A percentile compares a stretch with the other conserved stretches of the same genome.
phyloP scores from a whole-genome alignment of 768 basidiomycete species.

The Solioccasus polychromus region DNA sequence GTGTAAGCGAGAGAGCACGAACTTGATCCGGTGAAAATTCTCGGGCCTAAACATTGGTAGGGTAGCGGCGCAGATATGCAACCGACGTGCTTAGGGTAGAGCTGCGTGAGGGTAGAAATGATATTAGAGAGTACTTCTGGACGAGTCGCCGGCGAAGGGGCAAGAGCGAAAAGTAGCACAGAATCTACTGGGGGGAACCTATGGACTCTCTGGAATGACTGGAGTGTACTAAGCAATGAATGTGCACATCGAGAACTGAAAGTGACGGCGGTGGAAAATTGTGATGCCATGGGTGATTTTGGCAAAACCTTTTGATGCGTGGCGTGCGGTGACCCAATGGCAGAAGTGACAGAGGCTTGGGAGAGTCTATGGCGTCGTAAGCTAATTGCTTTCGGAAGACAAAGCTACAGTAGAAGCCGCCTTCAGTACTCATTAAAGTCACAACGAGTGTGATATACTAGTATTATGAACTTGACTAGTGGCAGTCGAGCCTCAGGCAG shows the following conservation, averaged over 20 bases:
- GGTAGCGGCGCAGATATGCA: slow-evolving; percentile 58
- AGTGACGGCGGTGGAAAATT: slow-evolving; percentile 15
- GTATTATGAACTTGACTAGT: no score
- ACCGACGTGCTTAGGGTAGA: slow-evolving; percentile 47
- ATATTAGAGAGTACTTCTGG: slow-evolving; percentile 34
- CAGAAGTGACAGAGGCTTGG: no score
- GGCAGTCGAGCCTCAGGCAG: no score
- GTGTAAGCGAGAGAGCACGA: slow-evolving; percentile 63
- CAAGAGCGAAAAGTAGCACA: slow-evolving; percentile 24
- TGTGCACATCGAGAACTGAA: slow-evolving; percentile 17
- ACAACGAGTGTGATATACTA: no score
- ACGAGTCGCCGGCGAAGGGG: slow-evolving; percentile 23
- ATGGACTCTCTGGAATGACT: slow-evolving; percentile 3
- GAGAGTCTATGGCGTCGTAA: no score
- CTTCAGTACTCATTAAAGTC: no score
- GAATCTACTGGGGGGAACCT: background rate
- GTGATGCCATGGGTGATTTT: no score
- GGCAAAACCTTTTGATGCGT: no score
- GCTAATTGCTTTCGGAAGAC: no score
- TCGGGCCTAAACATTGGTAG: slow-evolving; percentile 7
- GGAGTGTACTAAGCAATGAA: slow-evolving; percentile 10
- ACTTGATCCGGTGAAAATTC: slow-evolving; percentile 26
- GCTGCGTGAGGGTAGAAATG: slow-evolving; percentile 38
- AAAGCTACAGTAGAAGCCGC: no score
- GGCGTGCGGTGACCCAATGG: no score